Conservation (phyloP, 805 yeast genomes). For the Kuraishia piskuri region DNA sequence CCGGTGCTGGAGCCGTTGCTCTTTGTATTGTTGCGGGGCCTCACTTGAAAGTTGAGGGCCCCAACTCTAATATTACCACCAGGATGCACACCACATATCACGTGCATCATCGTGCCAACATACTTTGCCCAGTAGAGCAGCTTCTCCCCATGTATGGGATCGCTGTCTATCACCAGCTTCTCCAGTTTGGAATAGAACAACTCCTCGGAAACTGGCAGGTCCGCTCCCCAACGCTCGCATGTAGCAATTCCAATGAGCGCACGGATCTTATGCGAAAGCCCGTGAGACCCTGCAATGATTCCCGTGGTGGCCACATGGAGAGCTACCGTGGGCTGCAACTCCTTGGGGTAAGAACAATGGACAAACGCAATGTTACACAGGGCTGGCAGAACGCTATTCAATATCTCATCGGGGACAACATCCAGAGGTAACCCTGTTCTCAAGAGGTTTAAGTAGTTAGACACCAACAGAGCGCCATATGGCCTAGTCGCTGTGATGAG, state of each 20-base stretch:
- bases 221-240: conserved; percentile 80
- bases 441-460: conserved; percentile 45
- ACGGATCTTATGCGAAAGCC: conserved; percentile 61
- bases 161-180: conserved; percentile 36
- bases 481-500: conserved; percentile 60
- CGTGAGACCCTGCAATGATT: conserved; percentile 67
- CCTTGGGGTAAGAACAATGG: conserved; percentile 71
- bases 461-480: conserved; percentile 59
- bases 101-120: conserved; percentile 66
- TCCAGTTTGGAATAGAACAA: conserved; percentile 36
- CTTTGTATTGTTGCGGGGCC: conserved; percentile 13
- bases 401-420: conserved; percentile 49
- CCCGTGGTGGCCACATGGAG: conserved; percentile 68
- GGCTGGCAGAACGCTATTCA: conserved; percentile 57
- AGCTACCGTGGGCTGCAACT: conserved; percentile 67
- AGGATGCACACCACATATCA: conserved; percentile 74
- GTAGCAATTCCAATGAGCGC: conserved; percentile 67
- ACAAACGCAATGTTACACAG: conserved; percentile 68
- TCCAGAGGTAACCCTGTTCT: conserved; percentile 47
- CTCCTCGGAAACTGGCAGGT: conserved; percentile 50
- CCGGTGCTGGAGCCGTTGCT: conserved; percentile 1
- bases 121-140: conserved; percentile 68
- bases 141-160: conserved; percentile 30
- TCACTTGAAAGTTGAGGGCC: conserved; percentile 36
- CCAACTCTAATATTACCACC: conserved; percentile 69